Percentiles rank a stretch among this genome's conserved stretches.
Conservation (phyloP, 2,329 filamentous ascomycete genomes). For the Stromatinia cepivora region DNA sequence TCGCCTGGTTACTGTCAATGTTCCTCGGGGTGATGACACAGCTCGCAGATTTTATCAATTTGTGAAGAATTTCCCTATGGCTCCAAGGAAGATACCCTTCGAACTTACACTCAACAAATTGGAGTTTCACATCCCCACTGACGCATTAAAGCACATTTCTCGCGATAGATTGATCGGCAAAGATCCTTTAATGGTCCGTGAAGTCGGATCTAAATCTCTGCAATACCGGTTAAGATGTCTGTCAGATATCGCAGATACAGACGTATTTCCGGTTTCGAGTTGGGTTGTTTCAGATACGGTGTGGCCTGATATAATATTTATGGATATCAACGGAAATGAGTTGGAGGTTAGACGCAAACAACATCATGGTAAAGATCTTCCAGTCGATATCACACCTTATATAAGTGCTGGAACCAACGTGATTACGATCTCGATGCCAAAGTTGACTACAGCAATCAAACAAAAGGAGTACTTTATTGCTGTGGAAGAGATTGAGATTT, state of each 20-base stretch:
- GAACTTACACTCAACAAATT: slow-evolving; percentile 42
- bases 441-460: slow-evolving; percentile 40
- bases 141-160: slow-evolving; percentile 32
- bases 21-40: slow-evolving; percentile 32
- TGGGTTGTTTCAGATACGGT: slow-evolving; percentile 65
- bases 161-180: slow-evolving; percentile 30
- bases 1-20: slow-evolving; percentile 39
- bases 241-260: slow-evolving; percentile 34
- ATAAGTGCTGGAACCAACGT: slow-evolving; percentile 31
- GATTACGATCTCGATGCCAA: slow-evolving; percentile 33
- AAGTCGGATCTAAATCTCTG: slow-evolving; percentile 51
- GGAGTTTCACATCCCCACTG: slow-evolving; percentile 37
- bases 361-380: slow-evolving; percentile 73
- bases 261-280: slow-evolving; percentile 42
- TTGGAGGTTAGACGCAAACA: slow-evolving; percentile 63
- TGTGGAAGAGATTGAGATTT: slow-evolving; percentile 67
- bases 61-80: slow-evolving; percentile 52
- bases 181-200: slow-evolving; percentile 40
- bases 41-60: slow-evolving; percentile 53
- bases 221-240: slow-evolving; percentile 72
- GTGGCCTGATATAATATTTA: slow-evolving; percentile 72
- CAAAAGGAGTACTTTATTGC: slow-evolving; percentile 59
- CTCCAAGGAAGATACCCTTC: slow-evolving; percentile 44
- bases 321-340: slow-evolving; percentile 61
- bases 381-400: slow-evolving; percentile 68